These are phyloP conservation scores for Trichoderma afroharzianum DNA, from an alignment of 2,329 filamentous ascomycete genomes.

Conservation along the genomic window DNA sequence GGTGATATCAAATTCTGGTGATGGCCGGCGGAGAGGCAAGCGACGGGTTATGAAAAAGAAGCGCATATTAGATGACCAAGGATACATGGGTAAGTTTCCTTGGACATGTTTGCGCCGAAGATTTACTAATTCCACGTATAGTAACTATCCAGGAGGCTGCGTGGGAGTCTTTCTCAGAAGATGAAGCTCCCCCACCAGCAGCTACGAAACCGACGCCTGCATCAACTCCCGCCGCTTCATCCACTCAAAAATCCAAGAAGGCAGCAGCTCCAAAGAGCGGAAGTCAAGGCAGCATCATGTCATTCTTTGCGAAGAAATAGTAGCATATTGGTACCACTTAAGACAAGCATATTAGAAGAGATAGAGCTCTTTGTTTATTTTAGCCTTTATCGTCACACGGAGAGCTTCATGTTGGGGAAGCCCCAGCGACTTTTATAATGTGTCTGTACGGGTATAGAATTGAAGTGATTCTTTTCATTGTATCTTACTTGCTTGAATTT, in stretches of 20 bases:
- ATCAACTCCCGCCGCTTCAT: constrained; percentile 42
- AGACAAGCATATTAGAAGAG: not conserved
- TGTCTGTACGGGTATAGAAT: not conserved
- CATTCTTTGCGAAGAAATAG: constrained; percentile 82
- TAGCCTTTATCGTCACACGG: not conserved
- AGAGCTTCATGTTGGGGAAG: not conserved
- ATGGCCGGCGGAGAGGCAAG: constrained; percentile 69
- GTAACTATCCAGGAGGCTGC: constrained; percentile 80
- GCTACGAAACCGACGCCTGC: constrained; percentile 51
- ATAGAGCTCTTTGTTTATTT: not conserved
- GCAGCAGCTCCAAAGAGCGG: constrained; percentile 44
- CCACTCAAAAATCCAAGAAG: constrained; percentile 54
- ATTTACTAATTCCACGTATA: constrained; percentile 34
- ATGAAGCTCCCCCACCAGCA: constrained; percentile 58
- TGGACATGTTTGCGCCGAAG: not conserved
- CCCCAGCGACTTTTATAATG: not conserved
- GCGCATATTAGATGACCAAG: constrained; percentile 81
- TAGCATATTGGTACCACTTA: constrained; percentile 28
- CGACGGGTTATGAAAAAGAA: constrained; percentile 84
- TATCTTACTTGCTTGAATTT: not conserved
- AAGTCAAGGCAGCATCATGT: constrained; percentile 81
- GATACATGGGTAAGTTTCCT: constrained; percentile 69
- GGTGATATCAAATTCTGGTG: constrained; percentile 48
- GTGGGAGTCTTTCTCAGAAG: constrained; percentile 94
- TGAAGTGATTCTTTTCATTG: not conserved